Base-by-base conservation (phyloP, 257 asterid species). In the Eustoma russellianum region DNA sequence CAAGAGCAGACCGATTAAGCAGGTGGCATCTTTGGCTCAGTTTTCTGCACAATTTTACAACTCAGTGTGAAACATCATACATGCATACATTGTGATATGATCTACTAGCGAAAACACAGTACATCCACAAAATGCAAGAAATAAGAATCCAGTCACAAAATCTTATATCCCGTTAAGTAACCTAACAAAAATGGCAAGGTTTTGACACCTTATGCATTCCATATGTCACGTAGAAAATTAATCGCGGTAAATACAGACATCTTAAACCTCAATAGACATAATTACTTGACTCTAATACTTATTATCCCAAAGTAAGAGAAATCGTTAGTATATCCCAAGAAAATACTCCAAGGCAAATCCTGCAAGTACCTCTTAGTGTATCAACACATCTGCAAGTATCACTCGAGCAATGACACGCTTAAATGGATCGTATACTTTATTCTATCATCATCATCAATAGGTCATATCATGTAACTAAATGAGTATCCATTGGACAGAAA, bases 191-290 rank as follows among this genome's bases (percentile, higher is more conserved):
- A 66, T 68, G 77, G 72, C 7, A 64, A 55, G 51, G 69, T 57
- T 51, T 38, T 11, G 50, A 41, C 52, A 50, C 61, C 68, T 66
- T 45, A 52, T 67, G 76, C 61, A 52, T 62, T 72, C 59, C 66
- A 51, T 55, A 65, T 61, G 75, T 10, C 66, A 55, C 43, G 18
- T 40, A 56, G 65, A 34, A 50, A 46, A 33, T 69, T 59, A 70
- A 76, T 77, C 59, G 55, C 60, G 69, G 81, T 64, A 62, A 77
- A 79, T 77, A 77, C 68, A 70, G 69, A 65, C 62, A 50, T 48
- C 72, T 79, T 85, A 67, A 56, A 52, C 63, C 83, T 70, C 74
- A 61, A 63, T 67, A 52, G 70, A 74, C 56, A 49, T 34, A 48
- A 33, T 49, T 46, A 55, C 50, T 61, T 43, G 63, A 45, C 47